phyloP scores from a whole-genome alignment of 2,329 filamentous ascomycete species.

The Lachnellula cervina region DNA sequence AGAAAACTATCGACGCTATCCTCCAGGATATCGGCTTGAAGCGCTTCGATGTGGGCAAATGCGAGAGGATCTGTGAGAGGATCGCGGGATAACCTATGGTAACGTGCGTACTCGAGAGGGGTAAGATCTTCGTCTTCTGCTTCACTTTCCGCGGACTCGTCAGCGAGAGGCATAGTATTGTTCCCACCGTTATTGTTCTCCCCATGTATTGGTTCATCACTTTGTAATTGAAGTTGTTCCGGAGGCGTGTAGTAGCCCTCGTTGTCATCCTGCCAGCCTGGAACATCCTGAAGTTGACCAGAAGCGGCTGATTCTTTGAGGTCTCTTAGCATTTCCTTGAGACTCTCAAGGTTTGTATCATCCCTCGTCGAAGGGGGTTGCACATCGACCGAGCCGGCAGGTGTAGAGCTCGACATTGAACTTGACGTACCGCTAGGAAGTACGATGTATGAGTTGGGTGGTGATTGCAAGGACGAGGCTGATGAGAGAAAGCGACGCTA shows the following conservation, averaged over 20 bases:
- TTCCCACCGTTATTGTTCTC: not conserved
- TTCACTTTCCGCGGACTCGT: not conserved
- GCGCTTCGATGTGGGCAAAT: conserved; percentile 11
- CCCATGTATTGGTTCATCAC: not conserved
- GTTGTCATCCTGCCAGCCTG: not conserved
- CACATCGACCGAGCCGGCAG: not conserved
- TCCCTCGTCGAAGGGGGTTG: not conserved
- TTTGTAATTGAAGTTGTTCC: not conserved
- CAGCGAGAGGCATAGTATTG: not conserved
- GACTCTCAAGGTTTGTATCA: not conserved
- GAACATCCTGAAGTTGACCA: not conserved
- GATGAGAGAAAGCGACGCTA: too few relatives aligned
- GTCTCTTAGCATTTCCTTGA: not conserved
- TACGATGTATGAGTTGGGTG: not conserved
- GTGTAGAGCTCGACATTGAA: not conserved
- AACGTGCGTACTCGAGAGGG: conserved; percentile 28
- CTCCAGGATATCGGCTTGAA: conserved; percentile 4
- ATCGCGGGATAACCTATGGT: conserved; percentile 23
- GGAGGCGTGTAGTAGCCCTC: not conserved
- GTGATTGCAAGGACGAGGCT: too few relatives aligned
- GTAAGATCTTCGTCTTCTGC: conserved; percentile 16
- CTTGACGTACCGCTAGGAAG: not conserved
- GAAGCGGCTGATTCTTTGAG: not conserved
- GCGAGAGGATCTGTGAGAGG: conserved; percentile 16
- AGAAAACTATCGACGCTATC: conserved; percentile 13